Conservation (phyloP, 768 basidiomycete genomes). For the Heimioporus sp. region DNA sequence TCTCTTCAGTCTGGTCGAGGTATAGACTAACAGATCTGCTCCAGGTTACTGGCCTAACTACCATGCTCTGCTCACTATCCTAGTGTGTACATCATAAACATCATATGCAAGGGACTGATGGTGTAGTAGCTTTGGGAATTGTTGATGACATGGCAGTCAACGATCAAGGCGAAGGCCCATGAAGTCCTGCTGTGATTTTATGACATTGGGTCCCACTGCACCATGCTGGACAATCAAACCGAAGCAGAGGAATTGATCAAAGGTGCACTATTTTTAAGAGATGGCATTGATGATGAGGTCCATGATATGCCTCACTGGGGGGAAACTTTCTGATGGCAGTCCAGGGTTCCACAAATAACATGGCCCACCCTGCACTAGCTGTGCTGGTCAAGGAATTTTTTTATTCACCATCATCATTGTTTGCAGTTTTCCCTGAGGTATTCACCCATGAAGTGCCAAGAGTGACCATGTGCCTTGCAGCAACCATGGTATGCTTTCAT, state of each 20-base stretch:
- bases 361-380: neutral
- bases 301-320: neutral
- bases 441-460: neutral
- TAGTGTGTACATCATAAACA: neutral
- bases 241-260: neutral
- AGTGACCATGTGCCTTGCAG: neutral
- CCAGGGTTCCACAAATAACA: neutral
- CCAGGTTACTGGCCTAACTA: neutral
- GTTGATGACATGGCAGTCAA: neutral
- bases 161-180: neutral
- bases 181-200: neutral
- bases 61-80: neutral
- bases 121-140: neutral
- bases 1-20: neutral
- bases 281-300: neutral
- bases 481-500: slow-evolving; percentile 13
- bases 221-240: neutral
- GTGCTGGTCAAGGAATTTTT: neutral
- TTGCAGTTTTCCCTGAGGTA: neutral
- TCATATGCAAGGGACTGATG: neutral
- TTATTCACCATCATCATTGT: neutral
- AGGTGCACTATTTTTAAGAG: neutral
- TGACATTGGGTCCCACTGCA: neutral
- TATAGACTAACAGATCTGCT: neutral
- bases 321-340: neutral